phyloP scores from a whole-genome alignment of 148 eudicot species.

The Silene conica region DNA sequence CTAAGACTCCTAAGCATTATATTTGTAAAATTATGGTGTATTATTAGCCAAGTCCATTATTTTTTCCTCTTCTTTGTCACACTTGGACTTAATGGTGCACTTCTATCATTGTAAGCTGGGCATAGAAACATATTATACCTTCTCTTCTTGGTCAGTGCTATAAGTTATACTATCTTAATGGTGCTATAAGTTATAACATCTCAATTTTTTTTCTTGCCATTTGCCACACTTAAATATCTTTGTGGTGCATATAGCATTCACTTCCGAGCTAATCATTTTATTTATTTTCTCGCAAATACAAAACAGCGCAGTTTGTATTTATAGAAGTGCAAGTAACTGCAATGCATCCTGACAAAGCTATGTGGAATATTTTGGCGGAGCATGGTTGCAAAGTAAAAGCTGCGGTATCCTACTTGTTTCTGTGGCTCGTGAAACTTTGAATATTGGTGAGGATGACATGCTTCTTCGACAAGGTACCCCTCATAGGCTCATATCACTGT shows the following conservation, averaged over 20 bases:
- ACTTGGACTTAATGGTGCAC: too few relatives aligned
- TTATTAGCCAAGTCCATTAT: too few relatives aligned
- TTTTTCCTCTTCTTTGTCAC: too few relatives aligned
- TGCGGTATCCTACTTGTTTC: constrained; percentile 50
- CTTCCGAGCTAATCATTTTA: not conserved
- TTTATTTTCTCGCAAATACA: constrained; percentile 24
- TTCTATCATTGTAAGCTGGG: too few relatives aligned
- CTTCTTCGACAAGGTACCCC: constrained; percentile 63
- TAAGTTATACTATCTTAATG: constrained; percentile 76
- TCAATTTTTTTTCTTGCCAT: too few relatives aligned
- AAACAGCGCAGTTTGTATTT: constrained; percentile 57
- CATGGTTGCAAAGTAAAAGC: constrained; percentile 53
- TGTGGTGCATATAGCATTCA: constrained; percentile 47
- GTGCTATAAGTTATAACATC: too few relatives aligned
- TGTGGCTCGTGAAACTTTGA: constrained; percentile 47
- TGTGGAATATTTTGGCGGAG: constrained; percentile 74
- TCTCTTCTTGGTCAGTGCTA: too few relatives aligned
- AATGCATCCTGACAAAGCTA: constrained; percentile 73
- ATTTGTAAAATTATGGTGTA: too few relatives aligned
- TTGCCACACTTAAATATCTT: too few relatives aligned
- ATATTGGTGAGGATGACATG: not conserved
- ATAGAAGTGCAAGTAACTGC: constrained; percentile 71
- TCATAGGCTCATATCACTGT: constrained; percentile 51
- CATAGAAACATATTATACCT: too few relatives aligned
- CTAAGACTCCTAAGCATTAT: too few relatives aligned